Percentiles rank a stretch among this genome's conserved stretches.
Conservation (phyloP, 2,329 filamentous ascomycete species). For the Celoporthe dispersa region DNA sequence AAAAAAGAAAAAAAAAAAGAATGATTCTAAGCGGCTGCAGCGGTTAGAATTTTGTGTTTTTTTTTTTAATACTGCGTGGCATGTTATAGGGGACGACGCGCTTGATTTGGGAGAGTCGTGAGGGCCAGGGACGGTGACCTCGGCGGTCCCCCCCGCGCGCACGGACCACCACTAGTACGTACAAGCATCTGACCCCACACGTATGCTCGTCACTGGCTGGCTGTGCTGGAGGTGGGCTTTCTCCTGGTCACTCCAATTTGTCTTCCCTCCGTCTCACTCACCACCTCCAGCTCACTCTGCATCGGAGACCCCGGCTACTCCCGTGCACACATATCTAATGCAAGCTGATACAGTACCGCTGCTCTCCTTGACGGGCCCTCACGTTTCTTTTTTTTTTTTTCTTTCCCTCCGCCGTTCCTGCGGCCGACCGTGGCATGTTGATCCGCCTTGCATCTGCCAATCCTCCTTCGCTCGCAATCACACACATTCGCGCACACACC, state of each 20-base stretch:
- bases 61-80: not conserved
- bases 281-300: conserved; percentile 3
- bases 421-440: conserved; percentile 1
- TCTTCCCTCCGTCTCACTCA: conserved; percentile 8
- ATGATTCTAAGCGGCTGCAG: no score
- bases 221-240: not conserved
- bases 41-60: no score
- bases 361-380: not conserved
- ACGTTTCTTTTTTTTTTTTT: not conserved
- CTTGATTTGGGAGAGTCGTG: not conserved
- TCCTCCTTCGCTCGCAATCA: not conserved
- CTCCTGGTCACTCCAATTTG: not conserved
- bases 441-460: not conserved
- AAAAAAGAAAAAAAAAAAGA: no score
- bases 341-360: not conserved
- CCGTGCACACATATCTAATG: not conserved
- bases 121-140: not conserved
- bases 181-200: not conserved
- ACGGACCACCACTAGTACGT: not conserved
- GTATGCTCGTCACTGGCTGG: not conserved
- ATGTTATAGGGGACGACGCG: no score
- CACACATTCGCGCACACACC: not conserved
- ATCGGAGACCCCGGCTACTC: conserved; percentile 6
- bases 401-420: not conserved
- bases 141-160: not conserved